Percentiles rank a stretch among this genome's conserved stretches.
These are phyloP conservation scores for Psilocybe cyanescens DNA, from an alignment of 768 basidiomycete genomes.

Conservation along the genomic window DNA sequence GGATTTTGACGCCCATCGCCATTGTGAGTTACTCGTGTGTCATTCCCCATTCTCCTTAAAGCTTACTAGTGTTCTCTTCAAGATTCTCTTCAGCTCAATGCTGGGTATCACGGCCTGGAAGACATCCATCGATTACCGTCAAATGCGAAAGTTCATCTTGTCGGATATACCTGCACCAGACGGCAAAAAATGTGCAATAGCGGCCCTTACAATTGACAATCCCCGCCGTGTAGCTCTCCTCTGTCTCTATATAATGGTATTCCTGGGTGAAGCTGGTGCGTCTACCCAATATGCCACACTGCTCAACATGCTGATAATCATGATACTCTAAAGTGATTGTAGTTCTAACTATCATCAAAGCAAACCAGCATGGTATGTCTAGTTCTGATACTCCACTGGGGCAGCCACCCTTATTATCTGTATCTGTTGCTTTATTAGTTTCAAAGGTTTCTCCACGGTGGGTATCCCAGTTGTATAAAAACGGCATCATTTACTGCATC, in stretches of 20 bases:
- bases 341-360: slow-evolving; percentile 1
- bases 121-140: too few species aligned
- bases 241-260: neutral
- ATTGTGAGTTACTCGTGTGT: neutral
- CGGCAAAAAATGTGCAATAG: neutral
- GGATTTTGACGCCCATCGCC: neutral
- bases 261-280: neutral
- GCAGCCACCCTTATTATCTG: neutral
- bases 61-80: neutral
- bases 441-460: neutral
- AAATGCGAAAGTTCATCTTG: too few species aligned
- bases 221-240: neutral
- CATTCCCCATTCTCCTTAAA: neutral
- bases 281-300: neutral
- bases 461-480: slow-evolving; percentile 5
- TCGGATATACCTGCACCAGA: neutral
- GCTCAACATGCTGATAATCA: neutral
- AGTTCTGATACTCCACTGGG: neutral
- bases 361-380: neutral
- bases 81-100: slow-evolving; percentile 1
- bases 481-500: slow-evolving; percentile 6
- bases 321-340: neutral
- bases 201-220: neutral
- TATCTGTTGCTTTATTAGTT: neutral
- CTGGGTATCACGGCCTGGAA: too few species aligned